Base-by-base conservation (phyloP, 2,329 filamentous ascomycete species). In the Beauveria varroae region DNA sequence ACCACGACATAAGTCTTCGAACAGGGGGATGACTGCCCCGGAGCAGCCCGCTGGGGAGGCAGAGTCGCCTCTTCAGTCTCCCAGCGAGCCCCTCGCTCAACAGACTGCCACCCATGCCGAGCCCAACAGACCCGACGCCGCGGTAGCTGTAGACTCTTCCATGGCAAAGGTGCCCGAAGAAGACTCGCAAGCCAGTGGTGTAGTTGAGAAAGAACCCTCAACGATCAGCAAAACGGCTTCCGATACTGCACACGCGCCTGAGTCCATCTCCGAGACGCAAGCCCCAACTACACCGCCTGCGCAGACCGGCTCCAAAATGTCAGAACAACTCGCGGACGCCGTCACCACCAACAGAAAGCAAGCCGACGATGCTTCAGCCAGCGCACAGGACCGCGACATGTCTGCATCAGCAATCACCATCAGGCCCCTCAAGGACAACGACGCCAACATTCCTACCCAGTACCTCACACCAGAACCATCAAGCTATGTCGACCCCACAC, bases 401-500 rank as follows among this genome's bases (percentile, higher is more conserved):
- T 72, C 74, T 52, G 77, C 79, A 53, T 80, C 81, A 5, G 74
- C 79, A 50, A 73, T 79, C 9, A 82, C 79, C 2, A 68, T 84
- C 53, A 80, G 78, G 64, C 80, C 81, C 22, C 68, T 74, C 22
- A 74, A 75, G 20, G 69, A 75, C 26, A 74, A 75, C 22, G 70
- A 75, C 26, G 66, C 72, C n/a, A 67, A 74, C 54, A 67, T 69
- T 20, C 68, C 72, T 62, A 66, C 72, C 8, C 77, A 79, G 63
- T 78, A 77, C 64, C 75, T 83, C 58, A 76, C 77, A 26, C 78
- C 81, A 62, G 78, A 81, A 63, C 73, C 79, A 12, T 68, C 70
- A 40, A 72, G 67, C 53, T 86, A 85, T 65, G 72, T 85, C 64
- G 83, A 86, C 66, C 82, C 83, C 24, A 84, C 83, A 7, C 82